Conservation (phyloP, 176 grass and related monocot genomes). For the Chrysopogon serrulatus region DNA sequence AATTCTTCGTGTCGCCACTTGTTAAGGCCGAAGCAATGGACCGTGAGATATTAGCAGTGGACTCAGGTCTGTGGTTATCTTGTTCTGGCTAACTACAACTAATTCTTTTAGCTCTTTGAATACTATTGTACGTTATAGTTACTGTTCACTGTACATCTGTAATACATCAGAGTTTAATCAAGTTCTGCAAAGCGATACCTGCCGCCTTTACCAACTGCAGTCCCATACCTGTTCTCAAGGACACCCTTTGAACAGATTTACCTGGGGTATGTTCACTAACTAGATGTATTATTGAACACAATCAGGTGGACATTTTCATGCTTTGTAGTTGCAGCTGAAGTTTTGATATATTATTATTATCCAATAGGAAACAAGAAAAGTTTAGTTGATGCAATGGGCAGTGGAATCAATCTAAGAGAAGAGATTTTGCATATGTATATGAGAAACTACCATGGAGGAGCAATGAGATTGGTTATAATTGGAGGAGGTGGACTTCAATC, state of each 20-base stretch:
- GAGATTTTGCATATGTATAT: slow-evolving; percentile 83
- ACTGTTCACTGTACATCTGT: slow-evolving; percentile 17
- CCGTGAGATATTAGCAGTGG: slow-evolving; percentile 87
- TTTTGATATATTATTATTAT: slow-evolving; percentile 30
- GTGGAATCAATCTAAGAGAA: slow-evolving; percentile 85
- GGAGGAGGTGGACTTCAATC: slow-evolving; percentile 67
- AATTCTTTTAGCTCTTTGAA: slow-evolving; percentile 20
- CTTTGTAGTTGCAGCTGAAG: slow-evolving; percentile 21
- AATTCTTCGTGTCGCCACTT: slow-evolving; percentile 97
- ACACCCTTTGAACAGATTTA: slow-evolving; percentile 93
- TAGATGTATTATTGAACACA: background rate
- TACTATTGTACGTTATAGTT: background rate
- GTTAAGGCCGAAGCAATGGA: slow-evolving; percentile 96
- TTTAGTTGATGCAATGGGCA: slow-evolving; percentile 75
- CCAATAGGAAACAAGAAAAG: slow-evolving; percentile 96
- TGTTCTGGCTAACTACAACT: background rate
- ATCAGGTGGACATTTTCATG: background rate
- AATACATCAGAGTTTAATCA: slow-evolving; percentile 82
- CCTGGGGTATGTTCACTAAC: slow-evolving; percentile 71
- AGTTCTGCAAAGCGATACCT: slow-evolving; percentile 84
- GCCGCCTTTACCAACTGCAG: slow-evolving; percentile 80
- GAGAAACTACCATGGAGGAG: slow-evolving; percentile 76
- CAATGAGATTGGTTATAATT: slow-evolving; percentile 91
- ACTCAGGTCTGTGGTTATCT: slow-evolving; percentile 68
- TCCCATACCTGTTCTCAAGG: slow-evolving; percentile 72